Percentiles rank a stretch among this genome's conserved stretches.
Conservation (phyloP, 176 grass and related monocot species). For the Puccinellia tenuiflora region DNA sequence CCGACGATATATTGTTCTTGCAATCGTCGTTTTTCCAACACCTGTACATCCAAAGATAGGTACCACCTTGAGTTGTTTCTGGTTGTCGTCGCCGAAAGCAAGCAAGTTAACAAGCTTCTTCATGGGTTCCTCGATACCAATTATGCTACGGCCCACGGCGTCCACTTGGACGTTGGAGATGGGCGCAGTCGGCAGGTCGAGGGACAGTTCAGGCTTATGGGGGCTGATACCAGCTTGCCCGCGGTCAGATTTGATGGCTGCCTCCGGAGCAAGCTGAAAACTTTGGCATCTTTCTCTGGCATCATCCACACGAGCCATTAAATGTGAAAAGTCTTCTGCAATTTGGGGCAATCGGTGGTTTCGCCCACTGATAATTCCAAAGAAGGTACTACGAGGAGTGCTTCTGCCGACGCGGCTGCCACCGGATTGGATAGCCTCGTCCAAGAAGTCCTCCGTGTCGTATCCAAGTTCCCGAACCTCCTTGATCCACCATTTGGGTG, state of each 20-base stretch:
- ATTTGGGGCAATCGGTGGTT: not conserved
- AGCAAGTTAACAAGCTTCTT: not conserved
- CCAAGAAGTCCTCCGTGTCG: not conserved
- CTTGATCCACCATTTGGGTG: not conserved
- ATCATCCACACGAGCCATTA: not conserved
- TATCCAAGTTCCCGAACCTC: not conserved
- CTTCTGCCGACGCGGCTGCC: not conserved
- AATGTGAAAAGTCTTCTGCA: not conserved
- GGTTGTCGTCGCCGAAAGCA: not conserved
- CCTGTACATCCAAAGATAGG: not conserved
- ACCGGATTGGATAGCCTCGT: not conserved
- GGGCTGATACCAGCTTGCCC: not conserved
- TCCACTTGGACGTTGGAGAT: not conserved
- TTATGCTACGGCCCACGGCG: not conserved
- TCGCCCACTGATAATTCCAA: not conserved
- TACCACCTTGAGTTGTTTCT: not conserved
- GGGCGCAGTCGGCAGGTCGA: not conserved
- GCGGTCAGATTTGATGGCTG: not conserved
- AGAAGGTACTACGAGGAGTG: not conserved
- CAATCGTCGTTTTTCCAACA: not conserved
- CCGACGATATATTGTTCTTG: not conserved
- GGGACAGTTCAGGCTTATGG: rapidly evolving
- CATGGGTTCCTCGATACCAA: not conserved
- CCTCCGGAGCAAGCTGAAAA: not conserved
- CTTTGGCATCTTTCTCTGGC: not conserved